Evolutionary conservation across 2,329 filamentous ascomycete genomes (phyloP).

Genomic region (Huntiella bhutanensis): DNA sequence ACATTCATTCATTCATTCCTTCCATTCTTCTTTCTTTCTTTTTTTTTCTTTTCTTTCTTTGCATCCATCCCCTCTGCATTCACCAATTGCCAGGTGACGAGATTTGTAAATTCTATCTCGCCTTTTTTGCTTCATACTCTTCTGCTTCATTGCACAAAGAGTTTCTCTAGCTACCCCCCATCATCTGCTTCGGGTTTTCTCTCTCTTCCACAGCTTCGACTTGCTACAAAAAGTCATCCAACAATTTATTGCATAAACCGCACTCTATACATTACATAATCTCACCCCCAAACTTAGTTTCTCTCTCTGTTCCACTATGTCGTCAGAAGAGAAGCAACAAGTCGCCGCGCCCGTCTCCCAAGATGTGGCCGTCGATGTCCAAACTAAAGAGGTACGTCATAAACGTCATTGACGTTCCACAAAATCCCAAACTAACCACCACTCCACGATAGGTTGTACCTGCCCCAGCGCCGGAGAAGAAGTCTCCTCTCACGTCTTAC

Average conservation of each 20-base stretch:
- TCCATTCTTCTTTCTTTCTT: neutral
- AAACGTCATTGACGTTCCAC: neutral
- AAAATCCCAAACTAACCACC: neutral
- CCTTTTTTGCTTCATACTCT: neutral
- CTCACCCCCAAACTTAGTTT: neutral
- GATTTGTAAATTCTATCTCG: neutral
- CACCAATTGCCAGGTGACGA: neutral
- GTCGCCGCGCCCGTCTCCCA: neutral
- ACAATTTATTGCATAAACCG: too few species aligned
- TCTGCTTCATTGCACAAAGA: too few species aligned
- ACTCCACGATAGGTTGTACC: neutral
- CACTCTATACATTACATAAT: neutral
- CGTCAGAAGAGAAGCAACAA: neutral
- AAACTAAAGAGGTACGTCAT: slow-evolving; percentile 4
- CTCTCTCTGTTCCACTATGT: neutral
- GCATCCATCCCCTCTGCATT: neutral
- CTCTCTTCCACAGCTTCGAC: neutral
- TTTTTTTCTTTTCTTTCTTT: neutral
- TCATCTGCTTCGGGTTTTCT: neutral
- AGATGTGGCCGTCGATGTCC: neutral
- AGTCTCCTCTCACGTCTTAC: slow-evolving; percentile 19
- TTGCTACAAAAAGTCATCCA: slow-evolving; percentile 2
- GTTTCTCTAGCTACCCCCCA: too few species aligned
- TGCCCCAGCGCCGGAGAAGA: neutral
- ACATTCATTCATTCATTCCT: neutral